phyloP scores from a whole-genome alignment of 208 protist genomes.

The Trypanosoma avium region DNA sequence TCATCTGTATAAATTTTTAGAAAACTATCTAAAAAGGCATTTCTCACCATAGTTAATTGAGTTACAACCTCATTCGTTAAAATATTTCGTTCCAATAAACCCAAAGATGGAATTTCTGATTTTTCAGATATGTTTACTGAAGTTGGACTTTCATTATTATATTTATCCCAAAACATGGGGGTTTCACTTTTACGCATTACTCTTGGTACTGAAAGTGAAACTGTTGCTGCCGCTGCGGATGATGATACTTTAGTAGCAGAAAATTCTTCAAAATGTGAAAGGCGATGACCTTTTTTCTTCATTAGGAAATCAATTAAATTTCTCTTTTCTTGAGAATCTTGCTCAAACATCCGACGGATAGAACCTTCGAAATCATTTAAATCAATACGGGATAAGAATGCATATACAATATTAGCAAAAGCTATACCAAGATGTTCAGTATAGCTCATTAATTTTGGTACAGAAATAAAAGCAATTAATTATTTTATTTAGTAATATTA shows the following conservation, averaged over 20 bases:
- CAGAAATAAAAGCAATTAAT: neutral
- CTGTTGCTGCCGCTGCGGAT: too few species aligned
- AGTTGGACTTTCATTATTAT: neutral
- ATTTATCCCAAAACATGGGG: neutral
- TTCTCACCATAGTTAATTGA: constrained; percentile 25
- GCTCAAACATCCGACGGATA: constrained; percentile 10
- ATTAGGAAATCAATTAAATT: constrained; percentile 24
- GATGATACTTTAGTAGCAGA: neutral
- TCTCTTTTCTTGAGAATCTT: constrained; percentile 12
- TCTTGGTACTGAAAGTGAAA: too few species aligned
- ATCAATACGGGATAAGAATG: constrained; percentile 20
- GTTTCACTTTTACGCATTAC: neutral
- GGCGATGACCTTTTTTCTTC: constrained; percentile 5
- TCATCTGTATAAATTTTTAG: too few species aligned
- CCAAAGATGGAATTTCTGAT: neutral
- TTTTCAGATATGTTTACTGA: neutral
- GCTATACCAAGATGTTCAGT: constrained; percentile 28
- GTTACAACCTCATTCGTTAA: constrained; percentile 17
- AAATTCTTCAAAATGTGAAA: neutral
- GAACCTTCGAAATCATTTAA: constrained; percentile 1
- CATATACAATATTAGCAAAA: constrained; percentile 35
- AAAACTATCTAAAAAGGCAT: constrained; percentile 21
- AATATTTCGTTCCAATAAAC: constrained; percentile 7
- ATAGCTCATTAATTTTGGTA: constrained; percentile 7
- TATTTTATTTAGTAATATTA: neutral